Base-by-base conservation (phyloP, 257 asterid genomes). In the Echium plantagineum region DNA sequence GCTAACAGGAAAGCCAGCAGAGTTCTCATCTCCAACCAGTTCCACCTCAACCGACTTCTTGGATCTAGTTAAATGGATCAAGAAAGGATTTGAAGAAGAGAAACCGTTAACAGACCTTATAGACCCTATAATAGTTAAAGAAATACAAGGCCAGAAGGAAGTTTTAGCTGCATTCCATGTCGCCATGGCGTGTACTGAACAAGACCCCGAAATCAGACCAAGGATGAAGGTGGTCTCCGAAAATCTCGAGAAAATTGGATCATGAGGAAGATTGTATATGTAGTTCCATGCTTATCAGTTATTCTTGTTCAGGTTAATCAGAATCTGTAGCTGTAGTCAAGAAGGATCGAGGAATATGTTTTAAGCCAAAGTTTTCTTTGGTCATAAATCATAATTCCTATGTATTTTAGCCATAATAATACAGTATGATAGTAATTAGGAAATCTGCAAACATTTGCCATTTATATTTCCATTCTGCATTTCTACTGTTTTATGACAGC, bases 51-150 rank as follows among this genome's bases (percentile, higher is more conserved):
- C 79, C 0, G 98, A 83, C 79, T 61, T 79, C 42, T 74, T 62
- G 0, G 96, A 88, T 73, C 85, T 85, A 4, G 95, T 91, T 26
- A 62, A 85, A 77, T 85, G 96, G 98, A 95, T 86, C 64, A 83
- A 93, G 80, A 91, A 75, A 60, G 89, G 94, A n/a, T 90, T 90
- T 57, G 86, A 81, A 3, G 94, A 87, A 72, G 88, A 82, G 72
- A 80, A 78, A 60, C 84, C 88, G 0, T 65, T 83, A 63, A 82
- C 94, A 0, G 94, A 88, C 15, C 83, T 91, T 86, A 93, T 88
- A 20, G 96, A 91, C 67, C 93, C 95, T 0, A 61, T 75, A 58
- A 67, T 91, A 75, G 79, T 82, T 10, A 89, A 81, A 47, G 95
- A 91, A 70, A 78, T 80, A 15, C 84, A 78, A 49, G 87, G 85